Conservation (phyloP, 1,284 basidiomycete genomes). For the Cutaneotrichosporon sp. region DNA sequence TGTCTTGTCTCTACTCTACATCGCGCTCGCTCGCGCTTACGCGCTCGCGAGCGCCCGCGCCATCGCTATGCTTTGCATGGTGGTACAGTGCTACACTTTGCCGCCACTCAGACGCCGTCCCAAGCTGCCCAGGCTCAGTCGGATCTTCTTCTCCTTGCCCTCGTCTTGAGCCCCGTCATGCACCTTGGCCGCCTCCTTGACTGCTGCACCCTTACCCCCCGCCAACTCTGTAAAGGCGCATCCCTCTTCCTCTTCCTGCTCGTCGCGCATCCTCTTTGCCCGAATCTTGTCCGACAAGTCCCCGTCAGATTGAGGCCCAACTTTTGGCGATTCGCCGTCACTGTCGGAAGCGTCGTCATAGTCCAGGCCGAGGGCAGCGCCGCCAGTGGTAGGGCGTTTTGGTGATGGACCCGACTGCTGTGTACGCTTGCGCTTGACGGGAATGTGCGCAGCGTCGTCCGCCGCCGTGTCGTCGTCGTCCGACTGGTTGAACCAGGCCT, state of each 20-base stretch:
- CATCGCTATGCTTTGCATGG: no score
- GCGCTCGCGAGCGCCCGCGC: no score
- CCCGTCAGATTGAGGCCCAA: constrained; percentile 10
- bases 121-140: constrained; percentile 26
- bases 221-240: constrained; percentile 20
- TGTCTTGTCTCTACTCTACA: no score
- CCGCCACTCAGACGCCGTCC: constrained; percentile 22
- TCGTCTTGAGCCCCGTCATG: background rate
- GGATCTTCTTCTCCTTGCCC: constrained; percentile 34
- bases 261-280: constrained; percentile 64
- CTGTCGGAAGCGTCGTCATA: constrained; percentile 48
- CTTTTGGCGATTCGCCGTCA: constrained; percentile 27
- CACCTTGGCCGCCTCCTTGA: constrained; percentile 12
- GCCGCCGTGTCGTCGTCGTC: constrained; percentile 50
- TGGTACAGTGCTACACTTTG: constrained; percentile 3
- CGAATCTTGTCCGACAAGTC: constrained; percentile 49
- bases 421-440: constrained; percentile 28
- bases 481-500: constrained; percentile 77
- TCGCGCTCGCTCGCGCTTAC: background rate
- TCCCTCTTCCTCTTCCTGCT: constrained; percentile 66
- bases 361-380: constrained; percentile 34
- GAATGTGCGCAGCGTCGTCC: constrained; percentile 3
- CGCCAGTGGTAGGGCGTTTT: constrained; percentile 13
- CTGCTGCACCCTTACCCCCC: background rate
- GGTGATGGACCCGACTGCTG: constrained; percentile 13